These are phyloP conservation scores for Anaeromyces robustus DNA, from an alignment of 192 early-diverging fungal species.

Conservation along the genomic window DNA sequence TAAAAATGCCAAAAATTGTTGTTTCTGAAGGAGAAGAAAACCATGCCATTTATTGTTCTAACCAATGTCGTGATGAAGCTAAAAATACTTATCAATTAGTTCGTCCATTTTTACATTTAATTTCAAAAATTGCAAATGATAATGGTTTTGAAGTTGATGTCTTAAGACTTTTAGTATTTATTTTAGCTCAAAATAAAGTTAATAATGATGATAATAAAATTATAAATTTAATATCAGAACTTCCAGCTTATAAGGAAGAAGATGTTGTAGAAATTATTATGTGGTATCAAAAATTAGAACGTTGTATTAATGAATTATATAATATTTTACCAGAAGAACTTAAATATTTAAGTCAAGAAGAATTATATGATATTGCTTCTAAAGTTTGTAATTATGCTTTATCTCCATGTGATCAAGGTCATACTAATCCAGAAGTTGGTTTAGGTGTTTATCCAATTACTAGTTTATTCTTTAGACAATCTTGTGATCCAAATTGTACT, in stretches of 20 bases:
- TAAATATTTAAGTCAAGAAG: neutral
- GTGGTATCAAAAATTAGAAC: neutral
- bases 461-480: constrained; percentile 50
- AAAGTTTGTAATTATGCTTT: neutral
- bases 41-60: neutral
- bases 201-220: neutral
- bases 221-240: neutral
- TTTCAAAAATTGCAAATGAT: neutral
- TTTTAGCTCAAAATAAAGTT: neutral
- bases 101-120: neutral
- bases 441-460: constrained; percentile 54
- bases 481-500: constrained; percentile 56
- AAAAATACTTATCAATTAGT: neutral
- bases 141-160: neutral
- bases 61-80: neutral
- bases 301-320: neutral
- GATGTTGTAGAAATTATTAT: neutral
- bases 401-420: neutral
- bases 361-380: neutral
- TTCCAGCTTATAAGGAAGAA: neutral
- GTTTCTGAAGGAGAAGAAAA: neutral
- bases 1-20: neutral
- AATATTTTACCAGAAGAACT: neutral
- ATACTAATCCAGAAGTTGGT: constrained; percentile 27
- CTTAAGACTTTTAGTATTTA: neutral